Evolutionary conservation across 1,139 yeast genomes (phyloP).

Genomic region (Yamadazyma membranifaciens): DNA sequence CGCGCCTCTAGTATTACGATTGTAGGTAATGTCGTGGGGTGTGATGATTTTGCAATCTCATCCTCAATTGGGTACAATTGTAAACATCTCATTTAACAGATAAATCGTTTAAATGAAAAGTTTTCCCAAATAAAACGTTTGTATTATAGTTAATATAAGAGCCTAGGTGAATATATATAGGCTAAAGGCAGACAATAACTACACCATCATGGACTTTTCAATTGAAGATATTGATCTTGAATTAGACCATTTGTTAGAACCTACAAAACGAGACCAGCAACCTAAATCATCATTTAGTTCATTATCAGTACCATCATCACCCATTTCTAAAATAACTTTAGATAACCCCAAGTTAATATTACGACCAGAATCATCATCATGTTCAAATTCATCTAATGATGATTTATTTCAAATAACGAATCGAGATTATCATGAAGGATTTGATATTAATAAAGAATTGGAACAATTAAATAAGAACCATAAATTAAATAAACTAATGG

Average conservation of each 20-base stretch:
- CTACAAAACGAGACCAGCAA: background rate
- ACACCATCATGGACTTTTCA: conserved; percentile 10
- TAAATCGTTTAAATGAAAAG: conserved; percentile 6
- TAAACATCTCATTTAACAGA: conserved; percentile 4
- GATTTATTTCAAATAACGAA: conserved; percentile 44
- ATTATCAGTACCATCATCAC: background rate
- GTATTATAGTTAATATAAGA: background rate
- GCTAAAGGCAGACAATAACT: conserved; percentile 1
- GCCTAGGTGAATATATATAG: background rate
- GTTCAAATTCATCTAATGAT: conserved; percentile 11
- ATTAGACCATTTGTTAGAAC: conserved; percentile 20
- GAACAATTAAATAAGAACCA: conserved; percentile 19
- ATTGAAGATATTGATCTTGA: conserved; percentile 27
- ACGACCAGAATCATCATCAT: conserved; percentile 2
- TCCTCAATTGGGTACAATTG: conserved; percentile 4
- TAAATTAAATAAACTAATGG: conserved; percentile 37
- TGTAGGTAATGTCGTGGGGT: no score
- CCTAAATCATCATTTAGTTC: no score
- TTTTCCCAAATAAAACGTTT: conserved; percentile 2
- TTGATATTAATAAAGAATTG: conserved; percentile 17
- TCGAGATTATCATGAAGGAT: conserved; percentile 9
- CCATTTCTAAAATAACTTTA: conserved; percentile 3
- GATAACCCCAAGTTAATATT: conserved; percentile 6
- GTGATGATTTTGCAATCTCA: conserved; percentile 2
- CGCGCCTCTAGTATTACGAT: no score